These are phyloP conservation scores for Silene coronaria DNA, from an alignment of 179 eudicot genomes.

Conservation along the genomic window DNA sequence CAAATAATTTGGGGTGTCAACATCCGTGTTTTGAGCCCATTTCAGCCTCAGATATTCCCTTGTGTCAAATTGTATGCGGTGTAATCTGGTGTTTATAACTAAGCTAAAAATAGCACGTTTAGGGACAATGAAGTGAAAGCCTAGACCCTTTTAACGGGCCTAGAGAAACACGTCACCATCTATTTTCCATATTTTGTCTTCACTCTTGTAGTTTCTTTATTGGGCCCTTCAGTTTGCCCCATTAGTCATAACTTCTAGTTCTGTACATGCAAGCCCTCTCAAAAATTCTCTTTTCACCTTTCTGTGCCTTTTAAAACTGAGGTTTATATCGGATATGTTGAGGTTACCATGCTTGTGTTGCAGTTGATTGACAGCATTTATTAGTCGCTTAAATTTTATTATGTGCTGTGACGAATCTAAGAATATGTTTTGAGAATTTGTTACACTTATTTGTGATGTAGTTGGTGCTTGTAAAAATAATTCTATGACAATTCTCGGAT, in stretches of 20 bases:
- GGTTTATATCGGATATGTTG: background rate
- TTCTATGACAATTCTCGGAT: no score
- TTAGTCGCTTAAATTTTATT: background rate
- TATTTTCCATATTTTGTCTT: no score
- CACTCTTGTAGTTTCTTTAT: no score
- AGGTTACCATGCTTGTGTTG: background rate
- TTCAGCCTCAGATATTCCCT: background rate
- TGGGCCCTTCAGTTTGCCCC: no score
- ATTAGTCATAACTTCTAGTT: no score
- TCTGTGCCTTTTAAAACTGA: background rate
- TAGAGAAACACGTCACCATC: no score
- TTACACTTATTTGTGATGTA: background rate
- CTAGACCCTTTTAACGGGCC: no score
- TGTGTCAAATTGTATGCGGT: background rate
- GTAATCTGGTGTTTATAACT: background rate
- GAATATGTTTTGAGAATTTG: background rate
- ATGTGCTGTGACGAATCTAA: background rate
- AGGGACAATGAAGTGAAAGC: background rate
- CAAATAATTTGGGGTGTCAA: background rate
- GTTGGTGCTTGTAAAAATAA: background rate
- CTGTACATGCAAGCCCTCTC: no score
- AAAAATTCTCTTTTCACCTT: background rate
- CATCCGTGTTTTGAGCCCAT: background rate
- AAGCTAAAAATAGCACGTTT: background rate
- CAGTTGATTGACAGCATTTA: background rate